Evolutionary conservation across 176 grass and related monocot species (phyloP), one percentile per base, ranked within the genome.

Genomic region (Aechmea fasciata): DNA sequence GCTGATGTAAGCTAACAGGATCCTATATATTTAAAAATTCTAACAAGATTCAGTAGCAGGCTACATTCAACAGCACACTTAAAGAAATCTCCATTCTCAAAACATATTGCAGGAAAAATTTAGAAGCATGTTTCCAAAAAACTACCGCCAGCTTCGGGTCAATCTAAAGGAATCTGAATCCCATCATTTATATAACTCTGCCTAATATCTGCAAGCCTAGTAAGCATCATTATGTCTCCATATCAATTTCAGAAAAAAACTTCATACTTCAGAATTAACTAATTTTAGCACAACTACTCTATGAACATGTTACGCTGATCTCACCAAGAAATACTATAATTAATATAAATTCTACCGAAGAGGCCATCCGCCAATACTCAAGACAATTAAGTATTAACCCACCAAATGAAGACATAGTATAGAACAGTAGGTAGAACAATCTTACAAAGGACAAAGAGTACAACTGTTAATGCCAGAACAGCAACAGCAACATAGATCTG

Each of bases 401-500:
- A 14, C n/a, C 23, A 66, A 17, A 75, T 12, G 51, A 80, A 15
- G 15, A 72, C 57, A 61, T 67, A 52, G 63, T 25, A 11, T 24
- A 23, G 24, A 26, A 41, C 33, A 41, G 33, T 41, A 41, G 33
- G 5, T 33, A 52, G 48, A 47, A 85, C 82, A 79, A 87, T 75
- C 28, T 17, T 61, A 61, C 55, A 61, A 10, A 61, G 15, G 20
- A 73, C 9, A 49, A 99, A 86, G 49, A 88, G 49, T 49, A 77
- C 52, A 69, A 92, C 25, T 22, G 89, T 93, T 23, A 90, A 1
- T 48, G 73, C 17, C 33, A 99, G 48, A 69, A 90, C 82, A 25
- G 86, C 80, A 11, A 81, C 52, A 13, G 87, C 86, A 80, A 77
- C 23, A 55, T 99, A 99, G 65, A 99, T 87, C 80, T 90, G 87